These are phyloP conservation scores for Vachellia collinsii DNA, from an alignment of 306 rosid species.

Conservation along the genomic window DNA sequence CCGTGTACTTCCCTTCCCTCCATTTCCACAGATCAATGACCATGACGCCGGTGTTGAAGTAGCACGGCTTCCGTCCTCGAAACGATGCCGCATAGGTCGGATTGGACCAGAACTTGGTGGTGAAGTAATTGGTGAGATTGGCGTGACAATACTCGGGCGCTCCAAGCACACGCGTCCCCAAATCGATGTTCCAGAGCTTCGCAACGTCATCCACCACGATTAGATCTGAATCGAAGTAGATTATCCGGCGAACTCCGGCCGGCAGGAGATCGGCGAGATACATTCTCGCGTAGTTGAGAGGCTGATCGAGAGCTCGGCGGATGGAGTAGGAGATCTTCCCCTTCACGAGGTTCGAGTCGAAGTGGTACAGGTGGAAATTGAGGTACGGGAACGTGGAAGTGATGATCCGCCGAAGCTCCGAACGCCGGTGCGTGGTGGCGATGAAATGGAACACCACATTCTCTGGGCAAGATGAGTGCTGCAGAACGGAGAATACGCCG, in stretches of 20 bases:
- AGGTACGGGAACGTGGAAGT: constrained; percentile 78
- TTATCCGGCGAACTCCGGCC: constrained; percentile 59
- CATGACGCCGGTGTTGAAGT: constrained; percentile 96
- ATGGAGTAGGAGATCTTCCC: constrained; percentile 85
- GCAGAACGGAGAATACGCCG: constrained; percentile 84
- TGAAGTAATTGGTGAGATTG: constrained; percentile 84
- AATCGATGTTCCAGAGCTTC: constrained; percentile 75
- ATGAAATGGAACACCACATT: constrained; percentile 87
- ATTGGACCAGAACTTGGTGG: constrained; percentile 71
- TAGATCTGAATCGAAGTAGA: constrained; percentile 90
- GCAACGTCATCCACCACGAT: constrained; percentile 91
- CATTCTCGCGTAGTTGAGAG: constrained; percentile 88
- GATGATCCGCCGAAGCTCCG: constrained; percentile 66
- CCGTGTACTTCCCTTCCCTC: constrained; percentile 74
- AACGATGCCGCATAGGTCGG: constrained; percentile 57
- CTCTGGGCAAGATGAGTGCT: constrained; percentile 85
- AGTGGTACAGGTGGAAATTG: constrained; percentile 66
- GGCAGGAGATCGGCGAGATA: constrained; percentile 79
- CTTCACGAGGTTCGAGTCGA: constrained; percentile 72
- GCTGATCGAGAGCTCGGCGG: constrained; percentile 87
- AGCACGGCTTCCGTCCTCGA: constrained; percentile 60
- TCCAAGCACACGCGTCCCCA: constrained; percentile 66
- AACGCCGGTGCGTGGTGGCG: constrained; percentile 53
- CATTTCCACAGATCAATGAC: constrained; percentile 84
- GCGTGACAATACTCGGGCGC: constrained; percentile 97